phyloP scores from a whole-genome alignment of 768 basidiomycete species.

The Lepiota venenata region DNA sequence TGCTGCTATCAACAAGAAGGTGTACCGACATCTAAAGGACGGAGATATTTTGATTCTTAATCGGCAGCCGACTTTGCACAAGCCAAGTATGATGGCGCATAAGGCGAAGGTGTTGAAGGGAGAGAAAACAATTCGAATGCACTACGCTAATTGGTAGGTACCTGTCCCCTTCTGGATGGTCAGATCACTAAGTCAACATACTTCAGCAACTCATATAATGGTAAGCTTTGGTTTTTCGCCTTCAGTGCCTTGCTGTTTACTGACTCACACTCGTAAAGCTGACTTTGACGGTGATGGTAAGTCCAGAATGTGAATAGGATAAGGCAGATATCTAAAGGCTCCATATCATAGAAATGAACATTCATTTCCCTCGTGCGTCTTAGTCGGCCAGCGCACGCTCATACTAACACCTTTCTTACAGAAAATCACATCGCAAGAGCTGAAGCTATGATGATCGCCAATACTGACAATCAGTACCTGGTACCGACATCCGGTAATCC shows the following conservation, averaged over 20 bases:
- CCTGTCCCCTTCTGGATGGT: neutral
- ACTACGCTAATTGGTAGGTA: conserved; percentile 96
- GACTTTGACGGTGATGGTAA: conserved; percentile 33
- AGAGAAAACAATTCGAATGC: conserved; percentile 99
- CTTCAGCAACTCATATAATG: conserved; percentile 93
- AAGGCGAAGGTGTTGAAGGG: conserved; percentile 87
- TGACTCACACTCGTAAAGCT: conserved; percentile 16
- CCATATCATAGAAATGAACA: conserved; percentile 86
- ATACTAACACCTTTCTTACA: conserved; percentile 25
- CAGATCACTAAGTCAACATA: conserved; percentile 14
- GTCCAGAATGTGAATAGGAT: conserved; percentile 4
- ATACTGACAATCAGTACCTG: conserved; percentile 98
- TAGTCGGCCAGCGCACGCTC: conserved; percentile 5
- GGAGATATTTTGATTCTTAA: conserved; percentile 96
- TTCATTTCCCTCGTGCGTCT: conserved; percentile 93
- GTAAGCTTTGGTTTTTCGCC: conserved; percentile 35
- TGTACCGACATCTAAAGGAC: conserved; percentile 90
- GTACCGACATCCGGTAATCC: conserved; percentile 98
- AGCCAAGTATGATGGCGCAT: conserved; percentile 99
- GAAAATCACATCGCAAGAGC: conserved; percentile 95
- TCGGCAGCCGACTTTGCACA: conserved; percentile 97
- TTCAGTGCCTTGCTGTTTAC: conserved; percentile 10
- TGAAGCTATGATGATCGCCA: conserved; percentile 92
- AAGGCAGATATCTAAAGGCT: neutral
- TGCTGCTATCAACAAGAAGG: conserved; percentile 89